Base-by-base conservation (phyloP, 2,329 filamentous ascomycete genomes). In the Elsinoe perseae region DNA sequence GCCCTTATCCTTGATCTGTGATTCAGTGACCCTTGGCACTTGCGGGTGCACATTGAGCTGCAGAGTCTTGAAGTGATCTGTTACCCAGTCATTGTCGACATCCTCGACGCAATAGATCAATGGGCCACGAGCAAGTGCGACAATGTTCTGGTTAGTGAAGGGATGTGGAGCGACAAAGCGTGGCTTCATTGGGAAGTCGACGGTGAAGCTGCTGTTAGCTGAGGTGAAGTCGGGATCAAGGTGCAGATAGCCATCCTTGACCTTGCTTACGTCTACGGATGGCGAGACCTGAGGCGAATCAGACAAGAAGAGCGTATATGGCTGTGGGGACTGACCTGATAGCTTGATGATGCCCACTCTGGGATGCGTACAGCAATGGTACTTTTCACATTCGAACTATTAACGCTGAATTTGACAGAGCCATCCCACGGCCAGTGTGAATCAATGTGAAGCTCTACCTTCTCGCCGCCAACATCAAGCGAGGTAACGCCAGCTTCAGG, bases 71-170 rank as follows among this genome's bases (percentile, higher is more conserved):
- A 81, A 81, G 64, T 83, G 79, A 61, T 81, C 73, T 1, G 69
- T 62, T 52, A 78, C 80, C 77, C 78, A 81, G 0, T 67, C 32
- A 57, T 83, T 81, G 61, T 84, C 80, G 5, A 72, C 62, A 56
- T 84, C 81, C 62, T 85, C 82, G 3, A 79, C 73, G 57, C 80
- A 84, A 65, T 84, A 84, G 4, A 84, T 69, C 4, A 84, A 63
- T 0, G 81, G 81, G 0, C 82, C 82, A 3, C 80, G 73, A 1
- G 75, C 79, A 5, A 84, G 65, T 1, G 76, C 73, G 34, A 81
- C 60, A 1, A 77, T 79, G n/a, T 75, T 67, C 61, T 82, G 79
- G 60, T 77, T 77, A 0, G 80, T 78, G 61, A 78, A 77, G 0
- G 80, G 80, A 61, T 83, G 78, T 0, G 80, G 79, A 2, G 73